phyloP scores from a whole-genome alignment of 768 basidiomycete species.

The Mycena latifolia region DNA sequence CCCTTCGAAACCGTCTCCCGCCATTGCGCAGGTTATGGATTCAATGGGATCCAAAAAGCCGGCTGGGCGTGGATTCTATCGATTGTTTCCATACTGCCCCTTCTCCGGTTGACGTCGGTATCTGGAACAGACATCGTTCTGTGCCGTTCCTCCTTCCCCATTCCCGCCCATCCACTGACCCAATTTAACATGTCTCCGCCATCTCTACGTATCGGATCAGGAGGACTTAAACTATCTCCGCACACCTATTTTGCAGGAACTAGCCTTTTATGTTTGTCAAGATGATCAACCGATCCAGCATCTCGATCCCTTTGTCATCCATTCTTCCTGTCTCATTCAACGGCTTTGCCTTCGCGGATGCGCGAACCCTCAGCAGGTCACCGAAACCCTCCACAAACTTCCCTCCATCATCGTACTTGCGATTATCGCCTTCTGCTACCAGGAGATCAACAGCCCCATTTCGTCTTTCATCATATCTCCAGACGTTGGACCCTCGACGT shows the following conservation, averaged over 20 bases:
- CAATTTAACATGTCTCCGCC: not conserved
- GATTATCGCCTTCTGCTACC: not conserved
- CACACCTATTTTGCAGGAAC: not conserved
- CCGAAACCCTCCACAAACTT: not conserved
- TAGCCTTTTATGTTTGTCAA: too few species aligned
- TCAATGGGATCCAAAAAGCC: not conserved
- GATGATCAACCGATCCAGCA: too few species aligned
- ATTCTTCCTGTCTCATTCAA: too few species aligned
- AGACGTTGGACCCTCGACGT: too few species aligned
- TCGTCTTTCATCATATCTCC: too few species aligned
- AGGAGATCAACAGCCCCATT: too few species aligned
- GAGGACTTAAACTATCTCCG: not conserved
- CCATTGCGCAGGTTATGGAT: not conserved
- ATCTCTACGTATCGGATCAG: not conserved
- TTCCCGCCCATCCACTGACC: not conserved
- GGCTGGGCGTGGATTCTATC: not conserved
- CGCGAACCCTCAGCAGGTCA: not conserved
- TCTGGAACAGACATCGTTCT: not conserved
- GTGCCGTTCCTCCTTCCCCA: not conserved
- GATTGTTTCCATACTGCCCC: slow-evolving; percentile 1
- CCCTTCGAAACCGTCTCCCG: not conserved
- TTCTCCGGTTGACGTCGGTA: not conserved
- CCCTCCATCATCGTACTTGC: not conserved
- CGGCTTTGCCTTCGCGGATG: not conserved
- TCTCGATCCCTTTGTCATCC: too few species aligned